phyloP scores from a whole-genome alignment of 495 filamentous ascomycete genomes.

The Pseudomonodictys pantanalensis region DNA sequence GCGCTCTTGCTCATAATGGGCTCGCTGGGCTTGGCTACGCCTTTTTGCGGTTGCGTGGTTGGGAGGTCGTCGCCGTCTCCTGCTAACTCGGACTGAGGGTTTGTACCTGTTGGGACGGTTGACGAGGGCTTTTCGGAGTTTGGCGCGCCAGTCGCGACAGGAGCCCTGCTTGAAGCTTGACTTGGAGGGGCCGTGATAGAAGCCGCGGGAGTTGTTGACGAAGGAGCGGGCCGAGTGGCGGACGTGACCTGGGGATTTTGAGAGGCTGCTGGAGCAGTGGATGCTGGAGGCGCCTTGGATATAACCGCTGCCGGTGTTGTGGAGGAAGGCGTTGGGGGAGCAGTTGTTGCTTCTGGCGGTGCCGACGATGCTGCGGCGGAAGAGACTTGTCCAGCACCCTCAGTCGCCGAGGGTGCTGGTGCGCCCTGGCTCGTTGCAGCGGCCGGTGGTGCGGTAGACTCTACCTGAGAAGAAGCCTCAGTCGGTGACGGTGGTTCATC shows the following conservation, averaged over 20 bases:
- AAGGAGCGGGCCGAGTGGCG: too few relatives aligned
- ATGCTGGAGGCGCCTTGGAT: not conserved
- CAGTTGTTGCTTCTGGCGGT: not conserved
- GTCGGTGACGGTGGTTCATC: conserved; percentile 8
- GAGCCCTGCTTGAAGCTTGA: not conserved
- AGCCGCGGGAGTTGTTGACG: too few relatives aligned
- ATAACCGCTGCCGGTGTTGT: not conserved
- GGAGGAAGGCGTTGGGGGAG: not conserved
- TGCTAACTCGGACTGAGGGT: not conserved
- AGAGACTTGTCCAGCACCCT: not conserved
- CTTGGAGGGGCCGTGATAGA: too few relatives aligned
- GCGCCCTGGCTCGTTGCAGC: not conserved
- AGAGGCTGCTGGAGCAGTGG: not conserved
- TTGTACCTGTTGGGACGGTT: not conserved
- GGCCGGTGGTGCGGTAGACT: not conserved
- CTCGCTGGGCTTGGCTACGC: not conserved
- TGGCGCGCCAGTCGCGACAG: not conserved
- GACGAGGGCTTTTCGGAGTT: not conserved
- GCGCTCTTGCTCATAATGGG: conserved; percentile 13
- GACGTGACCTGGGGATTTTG: too few relatives aligned
- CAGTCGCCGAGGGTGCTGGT: not conserved
- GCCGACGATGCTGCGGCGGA: not conserved
- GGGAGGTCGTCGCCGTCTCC: not conserved
- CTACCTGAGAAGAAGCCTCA: not conserved
- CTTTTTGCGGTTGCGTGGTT: not conserved